A percentile compares a stretch with the other conserved stretches of the same genome.
Evolutionary conservation across 1,284 basidiomycete species (phyloP).

Genomic region (Ceratobasidium sp.): DNA sequence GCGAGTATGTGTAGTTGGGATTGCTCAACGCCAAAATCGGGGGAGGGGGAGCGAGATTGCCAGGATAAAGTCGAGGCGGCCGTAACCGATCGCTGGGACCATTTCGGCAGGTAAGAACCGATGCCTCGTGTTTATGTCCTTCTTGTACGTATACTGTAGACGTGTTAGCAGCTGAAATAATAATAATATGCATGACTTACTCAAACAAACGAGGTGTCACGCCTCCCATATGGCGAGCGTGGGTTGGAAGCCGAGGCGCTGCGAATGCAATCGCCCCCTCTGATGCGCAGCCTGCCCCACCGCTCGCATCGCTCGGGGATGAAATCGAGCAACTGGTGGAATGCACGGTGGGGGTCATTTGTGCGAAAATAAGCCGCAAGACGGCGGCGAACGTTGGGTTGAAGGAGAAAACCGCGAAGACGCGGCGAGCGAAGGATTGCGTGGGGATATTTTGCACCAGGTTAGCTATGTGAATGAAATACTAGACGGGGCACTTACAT

Average conservation of each 20-base stretch:
- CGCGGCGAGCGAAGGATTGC: not conserved
- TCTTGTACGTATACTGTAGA: not conserved
- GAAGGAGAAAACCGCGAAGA: not conserved
- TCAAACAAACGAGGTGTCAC: slow-evolving; percentile 1
- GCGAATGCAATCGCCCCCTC: not conserved
- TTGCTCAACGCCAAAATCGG: not conserved
- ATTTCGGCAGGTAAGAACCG: not conserved
- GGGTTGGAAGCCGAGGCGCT: not conserved
- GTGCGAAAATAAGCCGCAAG: not conserved
- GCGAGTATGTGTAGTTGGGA: not conserved
- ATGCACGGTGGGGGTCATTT: slow-evolving; percentile 4
- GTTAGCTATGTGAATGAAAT: not conserved
- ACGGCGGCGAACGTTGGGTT: not conserved
- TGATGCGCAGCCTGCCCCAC: slow-evolving; percentile 17
- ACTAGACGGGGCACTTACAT: not conserved
- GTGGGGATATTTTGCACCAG: not conserved
- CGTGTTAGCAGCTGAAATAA: not conserved
- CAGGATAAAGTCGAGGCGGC: slow-evolving; percentile 18
- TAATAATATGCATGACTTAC: not conserved
- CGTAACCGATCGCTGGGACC: not conserved
- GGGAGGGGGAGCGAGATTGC: not conserved
- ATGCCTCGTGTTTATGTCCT: not conserved
- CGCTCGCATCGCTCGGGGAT: not conserved
- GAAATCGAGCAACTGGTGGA: not conserved
- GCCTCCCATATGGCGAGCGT: not conserved